A percentile compares a stretch with the other conserved stretches of the same genome.
Conservation (phyloP, 176 grass and related monocot genomes). For the Eleusine coracana region DNA sequence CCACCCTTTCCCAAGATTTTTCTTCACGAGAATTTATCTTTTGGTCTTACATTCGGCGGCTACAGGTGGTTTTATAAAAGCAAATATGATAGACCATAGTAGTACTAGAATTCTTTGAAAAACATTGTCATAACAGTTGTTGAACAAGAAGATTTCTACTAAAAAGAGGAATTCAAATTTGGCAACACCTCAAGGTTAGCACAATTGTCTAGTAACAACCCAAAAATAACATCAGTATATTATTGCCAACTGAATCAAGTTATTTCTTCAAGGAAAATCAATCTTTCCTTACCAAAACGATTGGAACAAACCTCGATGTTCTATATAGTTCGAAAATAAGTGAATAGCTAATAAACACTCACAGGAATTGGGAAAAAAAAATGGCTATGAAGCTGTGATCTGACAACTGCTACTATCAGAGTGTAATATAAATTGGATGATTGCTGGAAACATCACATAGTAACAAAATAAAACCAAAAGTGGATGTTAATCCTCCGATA, state of each 20-base stretch:
- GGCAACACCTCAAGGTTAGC: background rate
- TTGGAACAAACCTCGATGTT: background rate
- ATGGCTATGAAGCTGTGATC: background rate
- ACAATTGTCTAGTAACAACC: background rate
- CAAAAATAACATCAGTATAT: background rate
- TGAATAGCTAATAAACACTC: background rate
- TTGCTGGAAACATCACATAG: background rate
- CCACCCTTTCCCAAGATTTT: background rate
- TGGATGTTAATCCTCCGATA: constrained; percentile 22
- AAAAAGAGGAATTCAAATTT: background rate
- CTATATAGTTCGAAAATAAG: background rate
- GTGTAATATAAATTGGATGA: background rate
- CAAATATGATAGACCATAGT: background rate
- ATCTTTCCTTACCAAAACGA: background rate
- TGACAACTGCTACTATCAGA: background rate
- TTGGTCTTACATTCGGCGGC: background rate
- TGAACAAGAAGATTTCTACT: background rate
- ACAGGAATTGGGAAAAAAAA: background rate
- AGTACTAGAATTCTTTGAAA: background rate
- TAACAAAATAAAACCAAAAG: constrained; percentile 19
- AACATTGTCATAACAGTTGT: background rate
- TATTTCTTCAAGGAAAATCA: background rate
- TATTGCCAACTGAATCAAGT: background rate
- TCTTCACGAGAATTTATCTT: background rate
- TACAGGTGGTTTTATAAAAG: background rate